A percentile compares a stretch with the other conserved stretches of the same genome.
Conservation (phyloP, 805 yeast genomes). For the Candida berthetii region DNA sequence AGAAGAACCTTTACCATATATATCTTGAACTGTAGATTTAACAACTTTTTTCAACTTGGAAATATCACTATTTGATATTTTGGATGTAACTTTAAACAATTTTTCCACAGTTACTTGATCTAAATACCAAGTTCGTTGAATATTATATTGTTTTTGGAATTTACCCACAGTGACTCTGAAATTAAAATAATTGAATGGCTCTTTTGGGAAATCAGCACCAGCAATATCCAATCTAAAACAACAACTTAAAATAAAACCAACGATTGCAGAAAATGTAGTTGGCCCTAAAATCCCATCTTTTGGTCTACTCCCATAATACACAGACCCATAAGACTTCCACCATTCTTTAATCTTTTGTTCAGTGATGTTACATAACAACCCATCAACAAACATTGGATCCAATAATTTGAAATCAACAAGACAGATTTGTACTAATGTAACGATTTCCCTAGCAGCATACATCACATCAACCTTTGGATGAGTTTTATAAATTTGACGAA, state of each 20-base stretch:
- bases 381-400: slow-evolving; percentile 70
- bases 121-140: slow-evolving; percentile 44
- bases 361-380: slow-evolving; percentile 75
- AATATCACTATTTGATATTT: slow-evolving; percentile 34
- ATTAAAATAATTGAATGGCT: slow-evolving; percentile 72
- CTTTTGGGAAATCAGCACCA: slow-evolving; percentile 65
- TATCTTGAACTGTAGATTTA: slow-evolving; percentile 68
- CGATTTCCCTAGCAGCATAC: slow-evolving; percentile 44
- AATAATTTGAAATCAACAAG: slow-evolving; percentile 73
- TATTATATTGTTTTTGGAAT: slow-evolving; percentile 68
- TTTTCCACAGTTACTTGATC: slow-evolving; percentile 51
- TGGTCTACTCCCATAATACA: slow-evolving; percentile 28
- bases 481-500: slow-evolving; percentile 65
- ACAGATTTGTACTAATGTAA: slow-evolving; percentile 67
- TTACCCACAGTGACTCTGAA: slow-evolving; percentile 63
- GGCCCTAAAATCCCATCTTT: slow-evolving; percentile 56
- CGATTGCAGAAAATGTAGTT: slow-evolving; percentile 67
- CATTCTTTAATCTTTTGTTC: slow-evolving; percentile 64
- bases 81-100: slow-evolving; percentile 40
- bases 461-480: slow-evolving; percentile 26
- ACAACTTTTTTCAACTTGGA: slow-evolving; percentile 59
- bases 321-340: slow-evolving; percentile 75
- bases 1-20: slow-evolving; percentile 33
- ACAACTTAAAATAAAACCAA: slow-evolving; percentile 71
- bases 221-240: slow-evolving; percentile 57